Evolutionary conservation across 202 grass and related monocot genomes (phyloP).

Genomic region (Setaria italica): DNA sequence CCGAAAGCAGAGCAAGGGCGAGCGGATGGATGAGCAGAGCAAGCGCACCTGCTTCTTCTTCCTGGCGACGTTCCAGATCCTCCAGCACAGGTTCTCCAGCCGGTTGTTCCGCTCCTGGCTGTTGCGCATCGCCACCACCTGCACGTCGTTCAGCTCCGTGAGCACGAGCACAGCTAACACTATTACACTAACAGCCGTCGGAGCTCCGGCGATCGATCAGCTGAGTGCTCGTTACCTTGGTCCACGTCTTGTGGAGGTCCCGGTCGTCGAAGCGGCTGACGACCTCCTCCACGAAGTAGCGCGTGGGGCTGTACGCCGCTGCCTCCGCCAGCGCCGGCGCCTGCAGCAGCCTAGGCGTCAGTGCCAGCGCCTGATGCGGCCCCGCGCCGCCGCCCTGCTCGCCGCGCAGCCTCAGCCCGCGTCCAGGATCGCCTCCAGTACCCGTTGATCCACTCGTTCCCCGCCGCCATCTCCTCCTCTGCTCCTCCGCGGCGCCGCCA

Average conservation of each 20-base stretch:
- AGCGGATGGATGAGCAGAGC: neutral
- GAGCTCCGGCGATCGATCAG: too few relatives aligned
- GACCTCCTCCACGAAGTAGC: slow-evolving; percentile 97
- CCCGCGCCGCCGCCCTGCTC: neutral
- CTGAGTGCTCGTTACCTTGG: slow-evolving; percentile 46
- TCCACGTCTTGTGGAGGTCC: slow-evolving; percentile 95
- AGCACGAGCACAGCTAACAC: too few relatives aligned
- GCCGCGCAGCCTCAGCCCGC: slow-evolving; percentile 51
- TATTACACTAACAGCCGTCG: too few relatives aligned
- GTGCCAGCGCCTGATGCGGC: slow-evolving; percentile 18
- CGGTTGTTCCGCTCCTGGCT: slow-evolving; percentile 85
- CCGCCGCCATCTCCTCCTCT: slow-evolving; percentile 7
- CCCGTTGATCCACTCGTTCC: slow-evolving; percentile 97
- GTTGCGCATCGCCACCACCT: slow-evolving; percentile 91
- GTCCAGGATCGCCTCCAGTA: slow-evolving; percentile 98
- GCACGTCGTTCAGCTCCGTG: neutral
- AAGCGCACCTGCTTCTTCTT: slow-evolving; percentile 82
- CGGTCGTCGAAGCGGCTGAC: slow-evolving; percentile 84
- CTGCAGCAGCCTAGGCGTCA: slow-evolving; percentile 15
- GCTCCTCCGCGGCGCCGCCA: neutral
- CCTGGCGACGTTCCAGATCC: slow-evolving; percentile 93
- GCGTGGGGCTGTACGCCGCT: slow-evolving; percentile 72
- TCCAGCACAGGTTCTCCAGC: slow-evolving; percentile 94
- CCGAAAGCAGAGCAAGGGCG: slow-evolving; percentile 25
- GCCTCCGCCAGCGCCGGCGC: neutral